Base-by-base conservation (phyloP, 2,329 filamentous ascomycete species). In the Polytolypa hystricis region DNA sequence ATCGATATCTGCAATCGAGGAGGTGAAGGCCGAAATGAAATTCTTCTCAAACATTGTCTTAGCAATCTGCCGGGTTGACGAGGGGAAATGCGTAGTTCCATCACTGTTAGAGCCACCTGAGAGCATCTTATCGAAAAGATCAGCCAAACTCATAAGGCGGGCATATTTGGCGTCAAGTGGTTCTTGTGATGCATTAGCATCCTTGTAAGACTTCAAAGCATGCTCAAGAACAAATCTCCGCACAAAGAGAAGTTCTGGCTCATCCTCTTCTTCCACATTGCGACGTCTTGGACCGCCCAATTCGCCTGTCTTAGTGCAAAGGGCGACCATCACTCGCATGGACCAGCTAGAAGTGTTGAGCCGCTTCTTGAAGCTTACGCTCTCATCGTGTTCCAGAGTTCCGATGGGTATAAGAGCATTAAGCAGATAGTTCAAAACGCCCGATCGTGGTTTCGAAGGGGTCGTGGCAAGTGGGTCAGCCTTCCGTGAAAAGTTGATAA, bases 11-110 rank as follows among this genome's bases (percentile, higher is more conserved):
- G 91, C 85, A 49, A 98, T 87, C 1, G 93, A 93, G 9, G 79
- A 76, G 2, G 91, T 96, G 41, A 98, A 65, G 32, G 89, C 82
- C 16, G 83, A 75, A 42, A 96, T 79, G 56, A 91, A 94, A 38
- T 93, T 86, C 65, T 96, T 98, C 62, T 98, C 91, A 51, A 93
- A 96, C 91, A 98, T 98, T 42, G 95, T 77, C 47, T 86, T 84
- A 21, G 84, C 81, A 47, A 98, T 73, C 53, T 94, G 86, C 49
- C 81, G 79, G 44, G 87, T 81, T 5, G 86, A 87, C 29, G 47
- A 69, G 51, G 37, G 64, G 45, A 49, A 58, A 42, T 56, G 66
- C 42, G 59, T 61, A 42, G 61, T 63, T 45, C 62, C 61, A 30
- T 68, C 67, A 11, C 74, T 70, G 49, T 74, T 81, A 10, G 85